A percentile compares a stretch with the other conserved stretches of the same genome.
Conservation (phyloP, 768 basidiomycete species). For the Clavulina sp. region DNA sequence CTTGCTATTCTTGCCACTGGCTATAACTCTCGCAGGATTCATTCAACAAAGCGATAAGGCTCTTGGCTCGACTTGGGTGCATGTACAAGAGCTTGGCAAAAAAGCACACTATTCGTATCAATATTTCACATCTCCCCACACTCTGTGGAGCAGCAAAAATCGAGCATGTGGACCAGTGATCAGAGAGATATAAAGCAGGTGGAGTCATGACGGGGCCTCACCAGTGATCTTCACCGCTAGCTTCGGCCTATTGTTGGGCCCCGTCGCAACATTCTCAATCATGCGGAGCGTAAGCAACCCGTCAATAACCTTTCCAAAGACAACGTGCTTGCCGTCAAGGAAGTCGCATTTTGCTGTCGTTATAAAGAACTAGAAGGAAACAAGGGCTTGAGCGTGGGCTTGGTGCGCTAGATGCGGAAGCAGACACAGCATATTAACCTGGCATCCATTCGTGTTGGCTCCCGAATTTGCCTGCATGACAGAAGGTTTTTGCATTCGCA, state of each 20-base stretch:
- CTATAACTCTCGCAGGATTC: too few relatives aligned
- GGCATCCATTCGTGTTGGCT: slow-evolving; percentile 84
- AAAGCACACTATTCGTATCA: too few relatives aligned
- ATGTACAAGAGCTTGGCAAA: too few relatives aligned
- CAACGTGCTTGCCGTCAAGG: slow-evolving; percentile 86
- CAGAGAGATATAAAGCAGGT: not conserved
- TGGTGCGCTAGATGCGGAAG: not conserved
- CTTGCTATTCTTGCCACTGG: too few relatives aligned
- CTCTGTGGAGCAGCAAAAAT: too few relatives aligned
- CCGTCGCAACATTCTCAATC: slow-evolving; percentile 90
- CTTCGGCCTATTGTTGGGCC: slow-evolving; percentile 79
- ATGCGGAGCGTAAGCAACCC: slow-evolving; percentile 92
- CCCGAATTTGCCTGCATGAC: slow-evolving; percentile 76
- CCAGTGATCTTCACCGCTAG: slow-evolving; percentile 76
- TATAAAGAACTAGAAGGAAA: slow-evolving; percentile 76
- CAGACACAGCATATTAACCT: slow-evolving; percentile 26
- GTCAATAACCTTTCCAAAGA: slow-evolving; percentile 79
- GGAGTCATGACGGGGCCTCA: slow-evolving; percentile 21
- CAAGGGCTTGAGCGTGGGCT: not conserved
- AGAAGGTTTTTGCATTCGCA: slow-evolving; percentile 8
- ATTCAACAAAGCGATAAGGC: too few relatives aligned
- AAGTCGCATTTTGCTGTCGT: slow-evolving; percentile 92
- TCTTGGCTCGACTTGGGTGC: too few relatives aligned
- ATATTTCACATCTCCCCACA: too few relatives aligned
- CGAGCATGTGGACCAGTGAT: too few relatives aligned